phyloP scores from a whole-genome alignment of 2,329 filamentous ascomycete genomes.

The Tolypocladium endophyticum region DNA sequence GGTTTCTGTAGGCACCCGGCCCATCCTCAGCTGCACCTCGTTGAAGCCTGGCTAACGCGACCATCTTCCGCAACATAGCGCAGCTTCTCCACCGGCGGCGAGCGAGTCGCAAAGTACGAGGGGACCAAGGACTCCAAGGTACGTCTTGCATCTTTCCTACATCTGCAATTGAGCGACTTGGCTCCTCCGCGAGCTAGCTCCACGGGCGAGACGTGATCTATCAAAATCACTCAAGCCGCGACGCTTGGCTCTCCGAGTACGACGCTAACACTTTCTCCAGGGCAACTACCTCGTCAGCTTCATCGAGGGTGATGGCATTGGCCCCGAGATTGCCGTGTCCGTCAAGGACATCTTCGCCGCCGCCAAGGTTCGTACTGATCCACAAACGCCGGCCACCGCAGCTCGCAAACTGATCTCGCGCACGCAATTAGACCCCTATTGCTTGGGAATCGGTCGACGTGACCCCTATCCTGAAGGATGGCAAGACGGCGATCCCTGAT shows the following conservation, averaged over 20 bases:
- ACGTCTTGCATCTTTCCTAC: conserved; percentile 28
- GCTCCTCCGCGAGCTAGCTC: neutral
- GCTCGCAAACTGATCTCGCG: neutral
- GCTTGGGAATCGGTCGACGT: conserved; percentile 97
- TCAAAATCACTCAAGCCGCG: conserved; percentile 30
- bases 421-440: conserved; percentile 58
- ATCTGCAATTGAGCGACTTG: neutral
- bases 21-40: neutral
- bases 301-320: conserved; percentile 98
- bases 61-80: conserved; percentile 34
- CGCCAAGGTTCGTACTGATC: conserved; percentile 58
- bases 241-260: conserved; percentile 1
- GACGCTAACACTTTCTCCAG: conserved; percentile 30
- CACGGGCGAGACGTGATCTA: neutral
- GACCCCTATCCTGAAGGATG: conserved; percentile 84
- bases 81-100: conserved; percentile 54
- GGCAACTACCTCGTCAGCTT: conserved; percentile 93
- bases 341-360: conserved; percentile 98
- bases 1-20: conserved; percentile 19
- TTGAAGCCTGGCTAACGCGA: conserved; percentile 2
- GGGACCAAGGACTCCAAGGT: conserved; percentile 83
- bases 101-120: conserved; percentile 85
- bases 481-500: conserved; percentile 90
- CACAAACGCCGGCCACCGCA: neutral
- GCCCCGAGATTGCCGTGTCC: conserved; percentile 92